Base-by-base conservation (phyloP, 192 early-diverging fungal genomes). In the Umbelopsis sp. region DNA sequence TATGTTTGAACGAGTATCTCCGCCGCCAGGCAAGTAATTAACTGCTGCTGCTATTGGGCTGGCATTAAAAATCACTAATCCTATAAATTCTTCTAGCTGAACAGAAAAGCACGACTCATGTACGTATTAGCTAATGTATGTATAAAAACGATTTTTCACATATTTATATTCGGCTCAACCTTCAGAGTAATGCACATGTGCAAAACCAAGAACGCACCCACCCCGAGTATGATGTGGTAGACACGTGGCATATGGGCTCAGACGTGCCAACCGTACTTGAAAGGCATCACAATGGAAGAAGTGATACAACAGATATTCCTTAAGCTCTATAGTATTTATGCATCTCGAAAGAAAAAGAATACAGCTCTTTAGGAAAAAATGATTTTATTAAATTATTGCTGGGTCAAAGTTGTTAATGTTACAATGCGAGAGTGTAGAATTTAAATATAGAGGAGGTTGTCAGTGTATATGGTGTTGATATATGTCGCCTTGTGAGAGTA, bases 231-330 rank as follows among this genome's bases (percentile, higher is more conserved):
- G 55, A 61, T n/a, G 30, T 35, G 2, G 55, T 61, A 25, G 55
- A 61, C 25, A 61, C 55, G 13, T 61, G 55, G 55, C 55, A 61
- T 16, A 27, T 61, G 12, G 55, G 55, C 13, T 25, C 21, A 8
- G 55, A 61, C n/a, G 55, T 61, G 33, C 55, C 55, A n/a, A 61
- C 55, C 16, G 55, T 61, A 16, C 55, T 61, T 35, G 55, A 61
- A 35, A 11, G 55, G 15, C 33, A 12, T 30, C 21, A 16, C 2
- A 22, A 25, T 18, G 30, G 25, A 25, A 30, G 33, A 3, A 35
- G 27, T 33, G 30, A 61, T 7, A 22, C 11, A 35, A 8, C 9
- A 16, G n/a, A 12, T 4, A 37, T 16, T 4, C 35, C 55, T n/a
- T 61, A 37, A 8, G 15, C 27, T 1, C 20, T 18, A 7, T 18